Base-by-base conservation (phyloP, 2,329 filamentous ascomycete genomes). In the Nothophoma quercina region DNA sequence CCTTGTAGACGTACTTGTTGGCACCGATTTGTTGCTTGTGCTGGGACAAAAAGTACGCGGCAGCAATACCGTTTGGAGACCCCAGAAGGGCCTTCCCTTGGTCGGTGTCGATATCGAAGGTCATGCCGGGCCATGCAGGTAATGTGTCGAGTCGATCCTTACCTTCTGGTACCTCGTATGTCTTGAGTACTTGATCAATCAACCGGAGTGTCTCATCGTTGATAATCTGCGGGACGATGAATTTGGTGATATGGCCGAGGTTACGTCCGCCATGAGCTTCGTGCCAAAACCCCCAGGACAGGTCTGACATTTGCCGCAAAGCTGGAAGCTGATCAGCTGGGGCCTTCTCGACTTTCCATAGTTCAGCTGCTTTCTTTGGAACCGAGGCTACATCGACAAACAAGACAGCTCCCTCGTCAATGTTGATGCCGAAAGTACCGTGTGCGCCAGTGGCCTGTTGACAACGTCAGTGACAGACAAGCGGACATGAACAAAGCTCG, bases 231-330 rank as follows among this genome's bases (percentile, higher is more conserved):
- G 45, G 39, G 9, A 44, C 25, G 15, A 57, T 44, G 6, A 57
- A 49, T n/a, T 55, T 48, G 18, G 48, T 51, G n/a, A 59, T 55
- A 7, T 49, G 22, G 0, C 34, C 42, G 4, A 57, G 34, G 3
- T 47, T 29, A 9, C 30, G 21, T 1, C 38, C 38, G 10, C 22
- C 16, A 19, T 51, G 40, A 22, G 47, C 33, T 36, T 33, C 18
- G 7, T 51, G 29, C 54, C 56, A 59, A 15, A 46, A 36, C 4
- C 45, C 56, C 54, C 54, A 59, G 4, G 56, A 36, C 7, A 59
- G 25, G 16, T 59, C 56, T 10, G 56, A 59, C 22, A 48, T 59
- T 19, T 51, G 33, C 5, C 35, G 33, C 1, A 59, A n/a, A 1
- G 21, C 34, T 1, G 56, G 56, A 0, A 59, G 42, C 2, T 55